A percentile compares a stretch with the other conserved stretches of the same genome.
Evolutionary conservation across 768 basidiomycete genomes (phyloP).

Genomic region (Suillus subaureus): DNA sequence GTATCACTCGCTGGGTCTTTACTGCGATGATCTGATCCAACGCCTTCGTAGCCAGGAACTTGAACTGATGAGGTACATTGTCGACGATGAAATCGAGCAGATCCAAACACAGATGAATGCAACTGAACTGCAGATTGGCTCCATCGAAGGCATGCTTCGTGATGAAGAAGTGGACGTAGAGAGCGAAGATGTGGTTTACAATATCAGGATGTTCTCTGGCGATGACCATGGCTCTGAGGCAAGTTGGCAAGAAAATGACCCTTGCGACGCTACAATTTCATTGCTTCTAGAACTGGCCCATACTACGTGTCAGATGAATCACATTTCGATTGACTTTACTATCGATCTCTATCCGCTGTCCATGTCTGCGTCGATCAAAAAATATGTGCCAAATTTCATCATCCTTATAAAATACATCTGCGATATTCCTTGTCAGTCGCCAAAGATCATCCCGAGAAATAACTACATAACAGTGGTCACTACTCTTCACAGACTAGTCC

Average conservation of each 20-base stretch:
- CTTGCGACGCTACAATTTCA: background rate
- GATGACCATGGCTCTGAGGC: background rate
- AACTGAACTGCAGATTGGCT: background rate
- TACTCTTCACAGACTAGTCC: too few species aligned
- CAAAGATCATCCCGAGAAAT: too few species aligned
- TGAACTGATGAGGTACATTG: background rate
- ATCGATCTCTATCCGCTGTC: background rate
- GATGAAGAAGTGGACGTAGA: constrained; percentile 3
- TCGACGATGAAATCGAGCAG: background rate
- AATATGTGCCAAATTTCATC: background rate
- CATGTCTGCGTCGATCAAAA: background rate
- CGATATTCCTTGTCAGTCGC: background rate
- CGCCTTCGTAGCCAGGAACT: background rate
- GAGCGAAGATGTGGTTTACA: background rate
- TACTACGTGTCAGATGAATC: background rate
- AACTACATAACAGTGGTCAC: too few species aligned
- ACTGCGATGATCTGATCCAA: background rate
- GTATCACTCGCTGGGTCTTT: background rate
- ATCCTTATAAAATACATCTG: background rate
- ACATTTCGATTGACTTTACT: background rate
- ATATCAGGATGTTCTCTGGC: background rate
- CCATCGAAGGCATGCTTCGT: background rate
- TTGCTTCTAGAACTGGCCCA: background rate
- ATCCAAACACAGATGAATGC: background rate
- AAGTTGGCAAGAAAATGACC: background rate